Evolutionary conservation across 192 early-diverging fungal genomes (phyloP).

Genomic region (Pecoramyces ruminantium): DNA sequence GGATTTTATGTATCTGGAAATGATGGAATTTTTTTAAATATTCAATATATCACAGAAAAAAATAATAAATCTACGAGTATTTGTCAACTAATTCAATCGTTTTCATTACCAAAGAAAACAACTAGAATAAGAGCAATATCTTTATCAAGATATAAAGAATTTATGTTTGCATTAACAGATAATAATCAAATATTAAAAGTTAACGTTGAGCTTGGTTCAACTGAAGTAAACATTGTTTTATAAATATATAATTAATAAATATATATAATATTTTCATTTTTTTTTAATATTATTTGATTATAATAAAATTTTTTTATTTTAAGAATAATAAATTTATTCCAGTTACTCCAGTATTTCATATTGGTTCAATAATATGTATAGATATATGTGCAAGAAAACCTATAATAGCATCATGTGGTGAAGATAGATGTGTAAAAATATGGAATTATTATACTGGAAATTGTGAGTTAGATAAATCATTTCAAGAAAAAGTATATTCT

Average conservation of each 20-base stretch:
- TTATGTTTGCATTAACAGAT: not conserved
- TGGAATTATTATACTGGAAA: constrained; percentile 41
- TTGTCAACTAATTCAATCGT: not conserved
- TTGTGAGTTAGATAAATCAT: constrained; percentile 26
- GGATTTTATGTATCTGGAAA: not conserved
- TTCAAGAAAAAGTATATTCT: constrained; percentile 24
- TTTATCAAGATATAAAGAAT: not conserved
- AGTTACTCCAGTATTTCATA: constrained; percentile 25
- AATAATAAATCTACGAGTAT: not conserved
- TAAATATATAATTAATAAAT: too few species aligned
- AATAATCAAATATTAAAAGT: not conserved
- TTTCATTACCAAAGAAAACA: not conserved
- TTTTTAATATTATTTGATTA: too few species aligned
- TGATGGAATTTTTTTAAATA: not conserved
- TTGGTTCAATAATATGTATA: constrained; percentile 22
- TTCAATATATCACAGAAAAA: not conserved
- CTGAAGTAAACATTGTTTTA: not conserved
- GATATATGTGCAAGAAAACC: constrained; percentile 34
- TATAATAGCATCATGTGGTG: constrained; percentile 32
- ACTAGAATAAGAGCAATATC: not conserved
- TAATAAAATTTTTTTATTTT: too few species aligned
- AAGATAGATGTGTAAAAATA: constrained; percentile 29
- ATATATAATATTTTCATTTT: too few species aligned
- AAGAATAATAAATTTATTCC: constrained; percentile 7
- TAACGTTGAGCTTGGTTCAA: not conserved